phyloP scores from a whole-genome alignment of 2,329 filamentous ascomycete species.

The Myotisia sp. region DNA sequence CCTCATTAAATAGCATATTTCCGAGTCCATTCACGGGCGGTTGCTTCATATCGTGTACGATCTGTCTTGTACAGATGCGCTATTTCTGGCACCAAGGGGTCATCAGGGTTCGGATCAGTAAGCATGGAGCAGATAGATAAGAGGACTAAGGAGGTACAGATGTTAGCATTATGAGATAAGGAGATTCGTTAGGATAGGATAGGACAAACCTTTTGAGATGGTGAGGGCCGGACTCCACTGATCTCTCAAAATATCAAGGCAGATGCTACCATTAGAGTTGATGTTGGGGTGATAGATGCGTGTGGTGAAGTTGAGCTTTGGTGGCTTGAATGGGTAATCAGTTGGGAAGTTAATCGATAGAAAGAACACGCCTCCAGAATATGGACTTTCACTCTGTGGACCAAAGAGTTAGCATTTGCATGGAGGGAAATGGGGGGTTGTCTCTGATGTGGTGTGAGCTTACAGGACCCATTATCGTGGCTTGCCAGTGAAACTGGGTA shows the following conservation, averaged over 20 bases:
- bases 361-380: conserved; percentile 98
- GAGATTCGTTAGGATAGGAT: background rate
- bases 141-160: conserved; percentile 49
- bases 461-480: conserved; percentile 99
- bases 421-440: background rate
- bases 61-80: conserved; percentile 99
- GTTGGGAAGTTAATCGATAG: conserved; percentile 97
- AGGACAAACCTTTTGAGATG: conserved; percentile 76
- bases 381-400: conserved; percentile 79
- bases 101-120: conserved; percentile 97
- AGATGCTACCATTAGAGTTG: conserved; percentile 99
- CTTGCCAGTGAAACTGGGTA: conserved; percentile 95
- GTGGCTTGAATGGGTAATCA: conserved; percentile 99
- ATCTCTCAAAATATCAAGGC: conserved; percentile 92
- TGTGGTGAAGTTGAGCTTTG: conserved; percentile 99
- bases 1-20: conserved; percentile 80
- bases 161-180: conserved; percentile 5
- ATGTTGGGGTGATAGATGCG: conserved; percentile 99
- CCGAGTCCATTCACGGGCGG: conserved; percentile 93
- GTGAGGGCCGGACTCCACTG: conserved; percentile 98
- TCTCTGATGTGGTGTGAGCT: conserved; percentile 31
- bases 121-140: conserved; percentile 99
- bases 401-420: conserved; percentile 6
- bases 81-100: conserved; percentile 96
- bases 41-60: conserved; percentile 86